Evolutionary conservation across 2,329 filamentous ascomycete genomes (phyloP).

Genomic region (Trichoderma semiorbis): DNA sequence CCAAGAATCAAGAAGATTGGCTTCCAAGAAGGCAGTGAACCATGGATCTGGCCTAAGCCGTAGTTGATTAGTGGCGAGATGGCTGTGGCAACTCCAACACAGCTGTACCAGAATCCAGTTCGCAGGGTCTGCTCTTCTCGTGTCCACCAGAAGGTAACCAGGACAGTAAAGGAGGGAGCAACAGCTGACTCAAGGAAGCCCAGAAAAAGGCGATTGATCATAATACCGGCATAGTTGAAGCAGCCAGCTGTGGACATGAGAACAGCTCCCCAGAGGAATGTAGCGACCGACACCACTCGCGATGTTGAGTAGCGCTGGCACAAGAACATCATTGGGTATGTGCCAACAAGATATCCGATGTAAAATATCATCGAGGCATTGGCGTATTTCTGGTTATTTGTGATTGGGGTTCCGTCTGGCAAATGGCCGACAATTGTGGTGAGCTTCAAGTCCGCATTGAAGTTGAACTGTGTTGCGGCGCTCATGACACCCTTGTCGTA

Average conservation of each 20-base stretch:
- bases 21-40: not conserved
- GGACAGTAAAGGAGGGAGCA: not conserved
- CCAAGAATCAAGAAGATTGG: not conserved
- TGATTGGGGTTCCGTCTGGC: not conserved
- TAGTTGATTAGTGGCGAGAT: constrained; percentile 7
- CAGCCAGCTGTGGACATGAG: constrained; percentile 6
- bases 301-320: not conserved
- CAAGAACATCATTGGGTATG: constrained; percentile 9
- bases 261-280: not conserved
- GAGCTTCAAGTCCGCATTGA: constrained; percentile 2
- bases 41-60: not conserved
- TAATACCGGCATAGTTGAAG: constrained; percentile 2
- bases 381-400: constrained; percentile 6
- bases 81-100: not conserved
- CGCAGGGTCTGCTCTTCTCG: not conserved
- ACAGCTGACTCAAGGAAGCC: constrained; percentile 3
- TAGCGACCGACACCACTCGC: not conserved
- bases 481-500: constrained; percentile 11
- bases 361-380: constrained; percentile 10
- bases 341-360: constrained; percentile 2
- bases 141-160: constrained; percentile 6
- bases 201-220: not conserved
- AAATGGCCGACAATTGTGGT: not conserved
- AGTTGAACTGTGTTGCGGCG: constrained; percentile 7
- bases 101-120: constrained; percentile 4